A percentile compares a stretch with the other conserved stretches of the same genome.
Conservation (phyloP, 352 stramenopile species). For the Phytopythium sindhum region DNA sequence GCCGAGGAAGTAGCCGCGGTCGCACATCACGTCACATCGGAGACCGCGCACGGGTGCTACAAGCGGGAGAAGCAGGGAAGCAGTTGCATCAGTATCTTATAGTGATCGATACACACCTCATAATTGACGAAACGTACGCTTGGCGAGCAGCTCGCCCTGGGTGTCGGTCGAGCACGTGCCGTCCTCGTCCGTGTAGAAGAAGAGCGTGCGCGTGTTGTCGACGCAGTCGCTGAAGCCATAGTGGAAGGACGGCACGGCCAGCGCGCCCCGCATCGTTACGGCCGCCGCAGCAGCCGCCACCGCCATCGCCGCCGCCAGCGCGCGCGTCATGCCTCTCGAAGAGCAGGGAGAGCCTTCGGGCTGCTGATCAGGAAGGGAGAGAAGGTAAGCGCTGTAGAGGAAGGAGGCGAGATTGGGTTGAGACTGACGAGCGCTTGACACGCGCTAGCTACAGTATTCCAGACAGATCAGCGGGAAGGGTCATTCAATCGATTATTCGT, state of each 20-base stretch:
- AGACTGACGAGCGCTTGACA: neutral
- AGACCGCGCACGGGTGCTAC: conserved; percentile 65
- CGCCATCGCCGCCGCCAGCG: neutral
- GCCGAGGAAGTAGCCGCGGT: conserved; percentile 66
- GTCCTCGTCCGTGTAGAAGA: conserved; percentile 57
- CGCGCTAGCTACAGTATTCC: neutral
- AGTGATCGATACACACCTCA: neutral
- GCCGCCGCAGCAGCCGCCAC: neutral
- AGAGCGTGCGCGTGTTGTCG: conserved; percentile 71
- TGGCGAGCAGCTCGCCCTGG: conserved; percentile 34
- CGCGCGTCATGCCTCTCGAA: neutral
- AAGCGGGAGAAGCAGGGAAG: neutral
- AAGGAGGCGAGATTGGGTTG: neutral
- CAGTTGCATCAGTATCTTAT: neutral
- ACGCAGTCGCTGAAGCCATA: conserved; percentile 84
- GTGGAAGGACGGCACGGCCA: conserved; percentile 17
- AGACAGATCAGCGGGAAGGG: neutral
- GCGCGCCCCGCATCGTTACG: neutral
- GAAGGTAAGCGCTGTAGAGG: neutral
- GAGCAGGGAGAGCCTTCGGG: neutral
- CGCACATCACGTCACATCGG: conserved; percentile 69
- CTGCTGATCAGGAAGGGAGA: neutral
- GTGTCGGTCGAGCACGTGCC: conserved; percentile 42
- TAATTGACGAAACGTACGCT: conserved; percentile 29
- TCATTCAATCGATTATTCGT: neutral